These are phyloP conservation scores for Mortierella sp. DNA, from an alignment of 371 early-diverging fungal genomes.

Conservation along the genomic window DNA sequence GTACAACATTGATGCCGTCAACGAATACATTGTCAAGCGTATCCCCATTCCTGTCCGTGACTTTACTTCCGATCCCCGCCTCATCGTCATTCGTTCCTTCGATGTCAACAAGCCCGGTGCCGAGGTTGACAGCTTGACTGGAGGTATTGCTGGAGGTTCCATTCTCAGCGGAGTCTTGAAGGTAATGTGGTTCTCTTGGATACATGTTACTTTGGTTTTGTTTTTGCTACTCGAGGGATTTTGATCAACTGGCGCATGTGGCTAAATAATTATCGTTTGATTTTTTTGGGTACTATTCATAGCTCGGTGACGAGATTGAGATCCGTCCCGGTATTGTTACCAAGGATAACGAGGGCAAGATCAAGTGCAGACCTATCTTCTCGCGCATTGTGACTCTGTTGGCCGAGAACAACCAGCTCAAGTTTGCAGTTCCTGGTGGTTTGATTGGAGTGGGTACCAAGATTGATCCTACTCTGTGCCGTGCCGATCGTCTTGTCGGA, in stretches of 20 bases:
- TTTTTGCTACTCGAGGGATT: background rate
- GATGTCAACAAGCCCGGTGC: slow-evolving; percentile 99
- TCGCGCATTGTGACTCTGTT: slow-evolving; percentile 94
- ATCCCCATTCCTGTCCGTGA: slow-evolving; percentile 98
- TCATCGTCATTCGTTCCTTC: slow-evolving; percentile 99
- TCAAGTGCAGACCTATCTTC: slow-evolving; percentile 94
- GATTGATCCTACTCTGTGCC: slow-evolving; percentile 99
- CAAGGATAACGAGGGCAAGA: slow-evolving; percentile 92
- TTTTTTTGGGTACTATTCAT: background rate
- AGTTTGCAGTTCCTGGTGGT: slow-evolving; percentile 99
- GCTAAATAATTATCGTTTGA: background rate
- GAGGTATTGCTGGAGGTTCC: slow-evolving; percentile 99
- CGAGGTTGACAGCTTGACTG: slow-evolving; percentile 95
- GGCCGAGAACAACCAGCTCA: slow-evolving; percentile 95
- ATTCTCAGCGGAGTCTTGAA: slow-evolving; percentile 97
- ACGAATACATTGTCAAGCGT: slow-evolving; percentile 99
- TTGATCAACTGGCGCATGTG: background rate
- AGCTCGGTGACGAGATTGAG: slow-evolving; percentile 98
- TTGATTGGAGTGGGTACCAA: slow-evolving; percentile 99
- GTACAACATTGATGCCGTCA: slow-evolving; percentile 99
- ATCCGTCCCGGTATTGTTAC: slow-evolving; percentile 99
- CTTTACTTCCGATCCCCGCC: slow-evolving; percentile 90
- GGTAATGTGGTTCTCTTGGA: slow-evolving; percentile 18
- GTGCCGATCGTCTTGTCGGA: slow-evolving; percentile 99
- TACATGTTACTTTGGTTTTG: background rate